Base-by-base conservation (phyloP, 805 yeast genomes). In the Saccharomycopsis sp. region DNA sequence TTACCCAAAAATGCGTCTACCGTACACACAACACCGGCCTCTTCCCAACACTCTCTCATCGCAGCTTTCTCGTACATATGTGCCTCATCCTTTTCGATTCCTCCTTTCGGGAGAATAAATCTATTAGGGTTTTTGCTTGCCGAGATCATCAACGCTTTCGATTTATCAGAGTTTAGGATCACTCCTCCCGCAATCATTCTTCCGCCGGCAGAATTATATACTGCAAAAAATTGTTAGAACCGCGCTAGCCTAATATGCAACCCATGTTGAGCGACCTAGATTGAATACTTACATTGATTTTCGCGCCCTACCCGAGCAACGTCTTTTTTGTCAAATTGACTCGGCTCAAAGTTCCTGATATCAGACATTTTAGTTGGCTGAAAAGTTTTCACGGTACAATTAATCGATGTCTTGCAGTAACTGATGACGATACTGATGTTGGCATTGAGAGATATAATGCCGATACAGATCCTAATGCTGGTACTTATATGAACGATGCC, bases 101-200 rank as follows among this genome's bases (percentile, higher is more conserved):
- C 99, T 38, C 99, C 99, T 70, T 94, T 94, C 2, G 99, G 99
- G 2, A 94, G 71, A 5, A 94, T 89, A 96, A 97, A 93, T 64
- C 78, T 78, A 59, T 82, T 80, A 49, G 77, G 78, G 62, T 83
- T 84, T 3, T 85, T 84, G 14, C 86, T 77, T 1, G 97, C 89
- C 58, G 87, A 80, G 23, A 94, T 81, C 84, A 94, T 80, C 8
- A 94, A 78, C 19, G 93, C 91, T 64, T 83, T 79, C 29, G 77
- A 77, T 58, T 77, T 80, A 25, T 78, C 75, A 1, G 70, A 68
- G 64, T 84, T 82, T 53, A 93, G 72, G 24, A 93, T 85, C 9
- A 94, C 80, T 64, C 97, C 88, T 0, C 99, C 99, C 2, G 98
- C 97, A 7, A 94, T 97, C 64, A 94, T 70, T 44, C 99, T 76